phyloP scores from a whole-genome alignment of 345 rosid species.

The Dipteronia dyeriana region DNA sequence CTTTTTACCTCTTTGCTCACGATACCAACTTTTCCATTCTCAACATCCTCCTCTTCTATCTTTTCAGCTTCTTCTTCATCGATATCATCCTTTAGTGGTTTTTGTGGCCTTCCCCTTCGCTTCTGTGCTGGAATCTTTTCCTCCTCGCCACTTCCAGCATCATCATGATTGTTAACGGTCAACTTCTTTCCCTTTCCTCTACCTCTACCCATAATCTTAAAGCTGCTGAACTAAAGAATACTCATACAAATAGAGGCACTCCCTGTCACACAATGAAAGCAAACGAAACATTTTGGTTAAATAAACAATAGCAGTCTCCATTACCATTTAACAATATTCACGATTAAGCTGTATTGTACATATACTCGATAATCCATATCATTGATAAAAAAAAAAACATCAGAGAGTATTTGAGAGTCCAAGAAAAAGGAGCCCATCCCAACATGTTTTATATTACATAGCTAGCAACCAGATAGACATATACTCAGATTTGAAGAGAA shows the following conservation, averaged over 20 bases:
- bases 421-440: not conserved
- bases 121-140: constrained; percentile 69
- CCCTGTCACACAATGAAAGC: constrained; percentile 29
- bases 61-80: constrained; percentile 56
- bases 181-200: constrained; percentile 67
- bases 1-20: constrained; percentile 42
- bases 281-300: constrained; percentile 4
- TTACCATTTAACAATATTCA: not conserved
- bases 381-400: not conserved
- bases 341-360: not conserved
- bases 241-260: constrained; percentile 30
- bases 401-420: not conserved
- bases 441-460: not conserved
- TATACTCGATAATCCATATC: not conserved
- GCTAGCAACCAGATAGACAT: not conserved
- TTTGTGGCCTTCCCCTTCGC: constrained; percentile 75
- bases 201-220: constrained; percentile 70
- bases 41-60: constrained; percentile 52
- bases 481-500: not conserved
- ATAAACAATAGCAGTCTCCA: not conserved
- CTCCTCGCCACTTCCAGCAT: constrained; percentile 62
- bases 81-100: constrained; percentile 59
- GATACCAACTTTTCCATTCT: constrained; percentile 39
- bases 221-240: constrained; percentile 18
- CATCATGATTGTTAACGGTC: constrained; percentile 52